Conservation (phyloP, 1,284 basidiomycete species). For the Calocybe gambosa region DNA sequence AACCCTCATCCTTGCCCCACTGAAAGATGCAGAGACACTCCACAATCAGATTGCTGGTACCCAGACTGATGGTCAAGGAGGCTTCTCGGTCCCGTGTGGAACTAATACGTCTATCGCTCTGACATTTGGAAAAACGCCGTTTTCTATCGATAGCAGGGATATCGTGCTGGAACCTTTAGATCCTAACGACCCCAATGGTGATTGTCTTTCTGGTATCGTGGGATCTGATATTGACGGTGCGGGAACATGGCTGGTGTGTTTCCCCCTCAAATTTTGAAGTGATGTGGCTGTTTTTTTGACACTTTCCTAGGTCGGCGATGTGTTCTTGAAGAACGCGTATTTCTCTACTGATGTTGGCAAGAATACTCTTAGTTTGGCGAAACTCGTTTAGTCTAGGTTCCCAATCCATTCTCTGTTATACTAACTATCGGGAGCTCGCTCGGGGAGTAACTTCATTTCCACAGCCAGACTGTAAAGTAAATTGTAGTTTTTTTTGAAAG, state of each 20-base stretch:
- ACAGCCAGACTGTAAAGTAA: neutral
- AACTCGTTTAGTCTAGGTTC: constrained; percentile 28
- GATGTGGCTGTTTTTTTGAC: neutral
- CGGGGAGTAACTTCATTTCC: neutral
- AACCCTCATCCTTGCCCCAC: constrained; percentile 60
- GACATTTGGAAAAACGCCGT: constrained; percentile 57
- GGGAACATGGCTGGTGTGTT: constrained; percentile 66
- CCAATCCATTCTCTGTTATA: neutral
- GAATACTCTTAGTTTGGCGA: constrained; percentile 69
- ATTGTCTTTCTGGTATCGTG: constrained; percentile 72
- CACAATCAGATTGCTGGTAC: constrained; percentile 58
- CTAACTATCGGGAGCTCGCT: neutral
- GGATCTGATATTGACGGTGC: constrained; percentile 57
- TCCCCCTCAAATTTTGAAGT: neutral
- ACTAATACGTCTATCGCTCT: constrained; percentile 60
- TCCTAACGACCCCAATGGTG: constrained; percentile 52
- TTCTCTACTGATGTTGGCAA: constrained; percentile 66
- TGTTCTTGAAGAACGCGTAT: constrained; percentile 77
- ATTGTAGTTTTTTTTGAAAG: neutral
- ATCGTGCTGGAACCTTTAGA: constrained; percentile 66
- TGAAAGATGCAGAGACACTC: constrained; percentile 51
- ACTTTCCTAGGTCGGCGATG: constrained; percentile 47
- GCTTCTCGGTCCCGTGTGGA: constrained; percentile 77
- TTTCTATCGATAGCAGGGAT: constrained; percentile 65
- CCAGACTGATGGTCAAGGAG: constrained; percentile 51